Base-by-base conservation (phyloP, 257 asterid genomes). In the Solanum neorickii region DNA sequence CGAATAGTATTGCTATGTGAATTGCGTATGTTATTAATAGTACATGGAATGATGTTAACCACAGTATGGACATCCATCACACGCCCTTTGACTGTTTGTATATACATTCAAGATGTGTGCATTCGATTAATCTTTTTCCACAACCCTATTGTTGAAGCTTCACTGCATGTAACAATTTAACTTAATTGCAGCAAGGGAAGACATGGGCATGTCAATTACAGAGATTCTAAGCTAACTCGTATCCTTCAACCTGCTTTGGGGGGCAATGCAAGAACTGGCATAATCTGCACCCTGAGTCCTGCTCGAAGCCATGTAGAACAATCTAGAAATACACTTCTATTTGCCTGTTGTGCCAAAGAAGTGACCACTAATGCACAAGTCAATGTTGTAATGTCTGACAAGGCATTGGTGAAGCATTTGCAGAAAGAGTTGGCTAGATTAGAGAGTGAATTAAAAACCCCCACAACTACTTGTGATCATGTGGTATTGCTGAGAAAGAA, bases 341-440 rank as follows among this genome's bases (percentile, higher is more conserved):
- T 97, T 90, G 99, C 99, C 85, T 88, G 93, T 89, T 97, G 99
- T 87, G 99, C 99, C 72, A 97, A 97, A 94, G 99, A 97, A 94
- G 99, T 97, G 83, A 90, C 96, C 27, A 97, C 99, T 74, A 97
- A 96, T 89, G 99, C 99, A 87, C 95, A 94, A 91, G 99, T 97
- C 94, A 97, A 97, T 83, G 99, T 97, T n/a, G 99, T 97, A 89
- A 94, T 97, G 98, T 96, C 99, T 91, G 99, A 97, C 89, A 97
- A 96, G 92, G 98, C 99, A 83, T 91, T 97, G 94, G 99, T 97
- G 91, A 97, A 97, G 91, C 99, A 97, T 87, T 94, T 97, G 90
- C 99, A 97, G 91, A 97, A 91, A 89, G 99, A 97, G 94, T 93
- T 97, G 84, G 99, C 99, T 37, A 90, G 99, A 90, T 89, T 97